phyloP scores from a whole-genome alignment of 495 filamentous ascomycete genomes.

The Venustampulla echinocandica region DNA sequence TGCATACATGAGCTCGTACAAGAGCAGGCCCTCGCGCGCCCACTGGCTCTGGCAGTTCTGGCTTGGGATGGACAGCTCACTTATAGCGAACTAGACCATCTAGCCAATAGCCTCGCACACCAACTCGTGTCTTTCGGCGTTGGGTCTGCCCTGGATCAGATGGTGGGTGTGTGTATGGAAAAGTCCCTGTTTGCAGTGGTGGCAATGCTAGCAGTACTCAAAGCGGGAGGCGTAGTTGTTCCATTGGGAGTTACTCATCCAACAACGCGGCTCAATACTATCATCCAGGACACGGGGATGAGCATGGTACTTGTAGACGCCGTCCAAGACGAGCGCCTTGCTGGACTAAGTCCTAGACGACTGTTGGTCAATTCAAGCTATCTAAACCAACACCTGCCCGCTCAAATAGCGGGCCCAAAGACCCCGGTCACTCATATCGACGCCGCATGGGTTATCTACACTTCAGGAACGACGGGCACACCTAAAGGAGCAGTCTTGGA shows the following conservation, averaged over 20 bases:
- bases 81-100: background rate
- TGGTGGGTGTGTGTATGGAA: constrained; percentile 25
- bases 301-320: background rate
- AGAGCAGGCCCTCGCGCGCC: background rate
- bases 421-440: constrained; percentile 1
- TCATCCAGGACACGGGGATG: background rate
- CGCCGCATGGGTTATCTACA: constrained; percentile 20
- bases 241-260: constrained; percentile 40
- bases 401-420: background rate
- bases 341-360: background rate
- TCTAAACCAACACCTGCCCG: background rate
- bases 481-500: constrained; percentile 25
- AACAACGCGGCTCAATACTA: background rate
- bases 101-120: background rate
- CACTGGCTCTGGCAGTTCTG: background rate
- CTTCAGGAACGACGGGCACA: constrained; percentile 25
- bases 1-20: background rate
- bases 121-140: background rate
- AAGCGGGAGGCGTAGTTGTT: constrained; percentile 35
- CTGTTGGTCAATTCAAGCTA: background rate
- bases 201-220: constrained; percentile 32
- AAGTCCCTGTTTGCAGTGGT: constrained; percentile 35
- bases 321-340: background rate
- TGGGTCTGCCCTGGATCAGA: background rate
- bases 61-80: background rate